Percentiles rank a stretch among this genome's conserved stretches.
These are phyloP conservation scores for Plasmodium vinckei DNA, from an alignment of 169 alveolate genomes.

Conservation along the genomic window DNA sequence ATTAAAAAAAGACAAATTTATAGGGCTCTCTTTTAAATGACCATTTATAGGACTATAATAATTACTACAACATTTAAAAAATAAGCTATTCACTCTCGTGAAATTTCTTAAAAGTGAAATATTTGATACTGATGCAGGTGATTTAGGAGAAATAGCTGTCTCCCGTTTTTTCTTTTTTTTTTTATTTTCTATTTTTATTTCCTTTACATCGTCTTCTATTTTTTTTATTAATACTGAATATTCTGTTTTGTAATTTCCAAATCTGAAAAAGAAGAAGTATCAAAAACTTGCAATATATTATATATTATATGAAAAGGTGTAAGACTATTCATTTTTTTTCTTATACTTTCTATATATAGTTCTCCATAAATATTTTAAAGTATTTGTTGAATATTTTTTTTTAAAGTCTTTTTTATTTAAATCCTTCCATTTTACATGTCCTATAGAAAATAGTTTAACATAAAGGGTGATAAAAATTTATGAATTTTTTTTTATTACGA, in stretches of 20 bases:
- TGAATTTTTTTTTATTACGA: background rate
- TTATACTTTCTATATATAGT: conserved; percentile 38
- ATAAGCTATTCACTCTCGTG: conserved; percentile 54
- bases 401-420: conserved; percentile 31
- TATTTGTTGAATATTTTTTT: conserved; percentile 23
- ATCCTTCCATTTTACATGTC: conserved; percentile 58
- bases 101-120: conserved; percentile 39
- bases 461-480: background rate
- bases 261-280: conserved; percentile 2
- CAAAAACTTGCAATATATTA: background rate
- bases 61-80: conserved; percentile 41
- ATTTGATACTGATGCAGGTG: conserved; percentile 16
- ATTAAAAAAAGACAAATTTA: background rate
- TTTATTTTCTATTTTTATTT: conserved; percentile 6
- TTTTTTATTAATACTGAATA: conserved; percentile 3
- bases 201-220: conserved; percentile 25
- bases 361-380: conserved; percentile 68
- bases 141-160: background rate
- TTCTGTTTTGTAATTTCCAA: conserved; percentile 7
- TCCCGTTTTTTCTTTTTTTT: conserved; percentile 4
- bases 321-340: background rate
- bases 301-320: background rate
- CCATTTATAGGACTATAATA: conserved; percentile 49
- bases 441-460: background rate
- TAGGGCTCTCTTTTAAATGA: background rate